Base-by-base conservation (phyloP, 2,329 filamentous ascomycete species). In the Thielaviopsis euricoi region DNA sequence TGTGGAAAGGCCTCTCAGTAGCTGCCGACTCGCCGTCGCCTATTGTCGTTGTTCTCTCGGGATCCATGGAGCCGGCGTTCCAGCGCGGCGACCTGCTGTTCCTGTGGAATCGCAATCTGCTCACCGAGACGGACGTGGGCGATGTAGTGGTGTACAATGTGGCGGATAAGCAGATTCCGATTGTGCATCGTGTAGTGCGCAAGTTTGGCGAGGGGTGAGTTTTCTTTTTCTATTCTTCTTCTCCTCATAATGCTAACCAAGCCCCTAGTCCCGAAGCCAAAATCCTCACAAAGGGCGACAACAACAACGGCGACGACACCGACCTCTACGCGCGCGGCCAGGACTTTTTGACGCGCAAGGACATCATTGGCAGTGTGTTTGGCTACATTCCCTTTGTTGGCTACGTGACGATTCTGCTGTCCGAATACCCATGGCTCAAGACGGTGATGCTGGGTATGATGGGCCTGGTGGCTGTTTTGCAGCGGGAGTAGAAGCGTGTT, bases 401-500 rank as follows among this genome's bases (percentile, higher is more conserved):
- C 63, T 97, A 97, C 67, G 90, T 97, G 52, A 98, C 93, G 1
- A 98, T 98, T 65, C 76, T 97, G 70, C 76, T 98, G 62, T 93
- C 87, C 62, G 93, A 98, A 70, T 85, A 98, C 68, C 93, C 93
- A 6, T 97, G 91, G 91, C 70, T 97, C 65, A 98, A 98, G 80
- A 94, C 88, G 50, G 91, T 84, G 25, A 87, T 97, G 83, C 71
- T 98, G 66, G 91, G 88, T 1, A 79, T 96, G 55, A 98, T 98
- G 93, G 93, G 91, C 1, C 69, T 96, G 65, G 82, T 95, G 73
- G 93, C 96, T 25, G 85, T 98, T 53, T 70, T 98, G 65, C 93
- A 98, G 70, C 76, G 90, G 66, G 93, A 98, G 74, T 96, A 74
- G 63, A 22, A 15, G 43, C 6, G 29, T 3, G 7, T 4, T 4